A percentile compares a stretch with the other conserved stretches of the same genome.
Conservation (phyloP, 1,284 basidiomycete genomes). For the Tilletia caries region DNA sequence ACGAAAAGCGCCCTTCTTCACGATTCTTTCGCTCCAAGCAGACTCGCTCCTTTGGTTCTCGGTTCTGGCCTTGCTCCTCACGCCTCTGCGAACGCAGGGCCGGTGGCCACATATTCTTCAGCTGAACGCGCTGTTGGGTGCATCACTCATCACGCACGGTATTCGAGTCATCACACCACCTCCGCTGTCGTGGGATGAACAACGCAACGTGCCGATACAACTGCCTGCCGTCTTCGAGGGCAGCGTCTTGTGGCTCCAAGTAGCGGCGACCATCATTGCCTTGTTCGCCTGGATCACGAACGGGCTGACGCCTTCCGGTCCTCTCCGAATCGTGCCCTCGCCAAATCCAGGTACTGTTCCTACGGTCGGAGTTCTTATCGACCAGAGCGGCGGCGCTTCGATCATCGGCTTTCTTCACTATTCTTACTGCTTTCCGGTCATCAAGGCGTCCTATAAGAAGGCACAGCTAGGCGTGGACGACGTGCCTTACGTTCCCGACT, state of each 20-base stretch:
- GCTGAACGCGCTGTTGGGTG: not conserved
- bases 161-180: slow-evolving; percentile 3
- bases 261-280: not conserved
- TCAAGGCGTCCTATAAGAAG: not conserved
- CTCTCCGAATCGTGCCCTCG: not conserved
- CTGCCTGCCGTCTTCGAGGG: not conserved
- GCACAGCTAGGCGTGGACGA: not conserved
- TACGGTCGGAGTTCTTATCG: not conserved
- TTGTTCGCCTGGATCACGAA: not conserved
- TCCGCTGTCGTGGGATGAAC: not conserved
- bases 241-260: not conserved
- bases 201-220: not conserved
- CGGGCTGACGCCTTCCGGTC: not conserved
- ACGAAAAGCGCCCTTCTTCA: not conserved
- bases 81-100: not conserved
- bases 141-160: not conserved
- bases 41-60: not conserved
- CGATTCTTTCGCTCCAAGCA: not conserved
- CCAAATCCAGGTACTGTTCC: slow-evolving; percentile 1
- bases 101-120: slow-evolving; percentile 4
- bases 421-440: not conserved
- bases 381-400: not conserved
- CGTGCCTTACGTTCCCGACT: not conserved
- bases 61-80: not conserved
- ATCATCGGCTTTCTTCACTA: not conserved